Evolutionary conservation across 345 rosid species (phyloP), one percentile per base, ranked within the genome.

Genomic region (Eucalyptus cloeziana): DNA sequence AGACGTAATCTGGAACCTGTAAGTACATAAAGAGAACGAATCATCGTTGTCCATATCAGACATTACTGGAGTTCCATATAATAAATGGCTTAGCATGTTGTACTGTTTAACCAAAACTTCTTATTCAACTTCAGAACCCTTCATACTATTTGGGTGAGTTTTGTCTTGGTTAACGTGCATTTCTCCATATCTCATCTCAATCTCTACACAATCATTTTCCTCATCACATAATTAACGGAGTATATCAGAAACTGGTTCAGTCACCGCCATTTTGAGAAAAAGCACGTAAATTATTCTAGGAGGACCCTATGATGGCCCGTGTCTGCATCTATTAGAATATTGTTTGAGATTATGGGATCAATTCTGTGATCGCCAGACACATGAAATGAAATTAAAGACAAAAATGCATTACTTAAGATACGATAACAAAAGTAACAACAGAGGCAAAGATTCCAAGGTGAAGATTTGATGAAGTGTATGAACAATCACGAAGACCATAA

Each of bases 1-100:
- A 93, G 83, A 93, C 95, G 86, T 91, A 96, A 81, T 93, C 97
- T 5, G 99, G 99, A 88, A 96, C 94, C 99, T 97, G 89, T n/a
- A 91, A 50, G 79, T 44, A 88, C 51, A 90, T 25, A 88, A 79
- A 56, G 47, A 14, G 62, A 76, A 83, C 50, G 9, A 47, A 87
- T 51, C 87, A 44, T 43, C n/a, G 67, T 58, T 51, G 21, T 86
- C 71, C n/a, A 43, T 71, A 44, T 44, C 10, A 51, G 54, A 56
- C 19, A 31, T 49, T n/a, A 33, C 37, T 33, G 67, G 45, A 86
- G 47, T 76, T 76, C 83, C 83, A 21, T 11, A 76, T 22, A 4
- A 40, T 21, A 76, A 76, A 40, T 76, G 83, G 43, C 43, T 76
- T 76, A 40, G 83, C 83, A 40, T 76, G 83, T 17, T 13, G 9